Evolutionary conservation across 495 filamentous ascomycete genomes (phyloP), one percentile per base, ranked within the genome.

Genomic region (Aspergillus mulundensis): DNA sequence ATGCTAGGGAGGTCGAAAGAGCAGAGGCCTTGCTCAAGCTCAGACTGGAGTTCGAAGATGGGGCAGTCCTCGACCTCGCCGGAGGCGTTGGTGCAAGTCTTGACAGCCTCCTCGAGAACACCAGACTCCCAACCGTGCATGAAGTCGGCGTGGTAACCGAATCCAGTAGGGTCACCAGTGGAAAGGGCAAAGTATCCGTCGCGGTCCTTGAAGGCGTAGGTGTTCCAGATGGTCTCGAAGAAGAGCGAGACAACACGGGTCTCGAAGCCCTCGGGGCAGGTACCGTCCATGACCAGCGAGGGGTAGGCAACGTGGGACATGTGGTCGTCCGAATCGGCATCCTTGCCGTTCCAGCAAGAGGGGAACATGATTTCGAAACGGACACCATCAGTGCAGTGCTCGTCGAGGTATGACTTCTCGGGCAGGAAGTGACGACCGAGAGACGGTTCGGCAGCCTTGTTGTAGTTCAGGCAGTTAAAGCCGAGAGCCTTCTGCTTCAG

Each of bases 401-500:
- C 77, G 62, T 95, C 90, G 25, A 95, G 76, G 60, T 77, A 94
- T 1, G 69, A 69, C 78, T 96, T 94, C 53, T 87, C 81, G 0
- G 93, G 92, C 61, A 97, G 43, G 62, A 80, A 84, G 66, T 94
- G 90, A 42, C 92, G 88, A 49, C 79, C 84, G n/a, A 96, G 74
- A 15, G 90, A 84, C 0, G 78, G 75, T 65, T 96, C 91, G 18
- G 85, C 62, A 0, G 67, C 57, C 0, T 50, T 34, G 19, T 62
- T 52, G 63, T 95, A 95, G 79, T 96, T 81, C 47, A 97, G 70
- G 69, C 93, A 97, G 74, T 96, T 96, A 78, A 93, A 96, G 2
- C 93, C 93, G 25, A 96, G 54, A 8, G 92, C 90, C 50, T 90
- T 87, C 74, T 94, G 87, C n/a, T 69, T 71, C 20, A 95, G 77